Evolutionary conservation across 441 rosid species (phyloP), one percentile per base, ranked within the genome.

Genomic region (Gossypium schwendimanii): DNA sequence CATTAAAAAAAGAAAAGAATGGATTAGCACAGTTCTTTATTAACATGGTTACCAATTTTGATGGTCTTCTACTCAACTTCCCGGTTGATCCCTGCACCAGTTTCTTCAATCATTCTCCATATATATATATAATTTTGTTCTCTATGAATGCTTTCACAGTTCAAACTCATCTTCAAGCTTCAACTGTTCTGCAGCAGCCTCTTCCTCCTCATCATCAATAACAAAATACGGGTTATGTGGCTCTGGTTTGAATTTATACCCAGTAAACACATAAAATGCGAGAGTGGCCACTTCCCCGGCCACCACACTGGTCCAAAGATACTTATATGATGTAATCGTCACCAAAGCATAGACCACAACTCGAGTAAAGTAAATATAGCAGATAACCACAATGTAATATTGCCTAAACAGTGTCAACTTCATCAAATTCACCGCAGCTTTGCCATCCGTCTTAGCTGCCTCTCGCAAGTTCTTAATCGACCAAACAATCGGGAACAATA

Each of bases 151-250:
- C 36, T 21, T 80, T 87, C 71, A 94, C 80, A 94, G 75, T 73
- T 94, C 97, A 65, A 94, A 92, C 85, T 94, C 97, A 11, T 94
- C 97, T 77, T 92, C 98, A 23, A 92, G 90, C 90, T 91, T 94
- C 80, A 94, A 75, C 3, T 87, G 87, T 81, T 94, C 97, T 0
- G 96, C 97, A 9, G 97, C 98, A 74, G 97, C 99, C 83, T 94
- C 99, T 75, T 94, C 99, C 73, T 94, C 97, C 10, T 92, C 99
- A 67, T 91, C 97, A 63, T 92, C 99, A 39, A 94, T 82, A 31
- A 85, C 94, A 70, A 94, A 94, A 80, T 92, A 94, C 0, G 98
- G 98, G 73, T 94, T 94, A 71, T 91, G 97, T 0, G 87, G 91
- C 91, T 94, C 97, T 0, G 97, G 98, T 86, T 69, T 90, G 78